A percentile compares a stretch with the other conserved stretches of the same genome.
These are phyloP conservation scores for Lathyrus aphaca DNA, from an alignment of 306 rosid genomes.

Conservation along the genomic window DNA sequence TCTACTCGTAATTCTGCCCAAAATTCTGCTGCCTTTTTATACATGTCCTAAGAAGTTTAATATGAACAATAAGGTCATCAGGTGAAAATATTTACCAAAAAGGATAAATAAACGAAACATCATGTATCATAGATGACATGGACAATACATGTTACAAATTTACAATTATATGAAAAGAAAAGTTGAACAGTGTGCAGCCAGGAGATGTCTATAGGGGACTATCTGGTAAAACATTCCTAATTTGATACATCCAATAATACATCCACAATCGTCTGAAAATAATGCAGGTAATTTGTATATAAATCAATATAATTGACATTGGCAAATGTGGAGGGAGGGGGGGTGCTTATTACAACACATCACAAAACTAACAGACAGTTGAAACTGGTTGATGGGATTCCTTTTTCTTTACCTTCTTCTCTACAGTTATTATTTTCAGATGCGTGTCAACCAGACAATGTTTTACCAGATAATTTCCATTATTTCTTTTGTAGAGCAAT, in stretches of 20 bases:
- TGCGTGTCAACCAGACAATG: conserved; percentile 7
- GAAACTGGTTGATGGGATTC: conserved; percentile 24
- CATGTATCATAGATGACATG: not conserved
- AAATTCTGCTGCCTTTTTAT: conserved; percentile 86
- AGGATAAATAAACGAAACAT: conserved; percentile 3
- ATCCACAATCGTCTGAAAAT: not conserved
- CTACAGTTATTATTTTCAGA: conserved; percentile 32
- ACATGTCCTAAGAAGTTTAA: conserved; percentile 69
- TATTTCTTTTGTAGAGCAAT: conserved; percentile 8
- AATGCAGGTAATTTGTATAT: conserved; percentile 9
- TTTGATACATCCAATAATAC: conserved; percentile 3
- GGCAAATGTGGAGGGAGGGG: not conserved
- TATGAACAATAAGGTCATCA: conserved; percentile 11
- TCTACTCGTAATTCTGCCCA: conserved; percentile 92
- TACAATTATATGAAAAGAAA: conserved; percentile 21
- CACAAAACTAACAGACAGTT: conserved; percentile 18
- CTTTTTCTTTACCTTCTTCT: conserved; percentile 12
- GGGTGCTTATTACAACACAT: conserved; percentile 8
- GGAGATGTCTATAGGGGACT: conserved; percentile 22
- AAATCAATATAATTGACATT: conserved; percentile 25
- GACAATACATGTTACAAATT: conserved; percentile 9
- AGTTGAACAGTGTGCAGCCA: conserved; percentile 28
- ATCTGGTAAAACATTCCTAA: conserved; percentile 15
- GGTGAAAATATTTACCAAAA: conserved; percentile 23
- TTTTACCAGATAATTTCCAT: conserved; percentile 20